A percentile compares a stretch with the other conserved stretches of the same genome.
phyloP scores from a whole-genome alignment of 1,284 basidiomycete species.

The Lentinula novae-zelandiae region DNA sequence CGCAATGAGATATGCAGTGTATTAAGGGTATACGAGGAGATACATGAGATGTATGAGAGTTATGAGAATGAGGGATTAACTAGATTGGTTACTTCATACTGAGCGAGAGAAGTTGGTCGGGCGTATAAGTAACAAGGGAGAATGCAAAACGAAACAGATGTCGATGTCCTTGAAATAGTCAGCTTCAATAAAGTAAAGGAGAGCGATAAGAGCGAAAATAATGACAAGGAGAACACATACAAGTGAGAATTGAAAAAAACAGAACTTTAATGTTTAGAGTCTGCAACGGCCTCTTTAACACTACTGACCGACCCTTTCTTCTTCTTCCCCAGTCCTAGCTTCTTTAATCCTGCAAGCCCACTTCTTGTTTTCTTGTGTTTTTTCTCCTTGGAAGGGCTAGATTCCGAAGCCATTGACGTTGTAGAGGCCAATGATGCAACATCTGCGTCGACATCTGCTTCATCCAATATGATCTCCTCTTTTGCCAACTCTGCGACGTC shows the following conservation, averaged over 20 bases:
- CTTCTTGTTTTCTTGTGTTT: conserved; percentile 56
- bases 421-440: conserved; percentile 20
- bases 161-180: background rate
- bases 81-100: conserved; percentile 2
- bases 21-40: conserved; percentile 10
- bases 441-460: conserved; percentile 20
- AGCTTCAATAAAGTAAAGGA: background rate
- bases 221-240: background rate
- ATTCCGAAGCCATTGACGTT: conserved; percentile 16
- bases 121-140: background rate
- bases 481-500: conserved; percentile 29
- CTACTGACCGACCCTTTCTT: conserved; percentile 53
- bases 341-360: conserved; percentile 52
- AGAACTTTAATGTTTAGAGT: conserved; percentile 9
- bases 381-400: conserved; percentile 15
- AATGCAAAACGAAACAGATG: background rate
- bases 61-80: conserved; percentile 4
- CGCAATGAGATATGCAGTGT: conserved; percentile 4
- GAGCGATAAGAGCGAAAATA: background rate
- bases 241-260: background rate
- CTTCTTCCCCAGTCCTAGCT: conserved; percentile 45
- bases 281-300: conserved; percentile 26
- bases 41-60: background rate
- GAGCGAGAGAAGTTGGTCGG: background rate
- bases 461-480: conserved; percentile 25